Percentiles rank a stretch among this genome's conserved stretches.
phyloP scores from a whole-genome alignment of 208 protist species.

The Chromosphaera perkinsii region DNA sequence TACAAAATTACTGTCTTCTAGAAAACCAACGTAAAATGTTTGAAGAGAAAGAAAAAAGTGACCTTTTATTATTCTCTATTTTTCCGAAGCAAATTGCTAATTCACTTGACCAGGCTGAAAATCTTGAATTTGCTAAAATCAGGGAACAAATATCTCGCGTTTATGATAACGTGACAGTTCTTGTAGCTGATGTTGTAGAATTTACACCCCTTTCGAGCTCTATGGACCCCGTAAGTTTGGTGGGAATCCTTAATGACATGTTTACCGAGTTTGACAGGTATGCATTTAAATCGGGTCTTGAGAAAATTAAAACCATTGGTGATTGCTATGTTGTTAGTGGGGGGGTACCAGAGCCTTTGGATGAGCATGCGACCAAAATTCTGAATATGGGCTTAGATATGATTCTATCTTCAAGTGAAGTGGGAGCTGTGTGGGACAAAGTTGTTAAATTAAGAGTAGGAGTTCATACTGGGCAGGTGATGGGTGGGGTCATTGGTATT shows the following conservation, averaged over 20 bases:
- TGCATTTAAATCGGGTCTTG: conserved; percentile 18
- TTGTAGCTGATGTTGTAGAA: conserved; percentile 1
- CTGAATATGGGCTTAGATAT: neutral
- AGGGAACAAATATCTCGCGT: neutral
- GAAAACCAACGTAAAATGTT: neutral
- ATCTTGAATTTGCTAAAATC: neutral
- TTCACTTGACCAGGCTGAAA: neutral
- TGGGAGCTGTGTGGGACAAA: neutral
- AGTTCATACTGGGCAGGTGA: conserved; percentile 14
- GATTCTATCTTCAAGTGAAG: neutral
- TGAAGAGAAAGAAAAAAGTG: neutral
- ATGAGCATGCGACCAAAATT: neutral
- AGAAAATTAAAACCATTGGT: conserved; percentile 54
- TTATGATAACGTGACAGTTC: neutral
- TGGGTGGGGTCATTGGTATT: conserved; percentile 14
- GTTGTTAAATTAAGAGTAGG: conserved; percentile 2
- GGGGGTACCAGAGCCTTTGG: neutral
- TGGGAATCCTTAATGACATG: conserved; percentile 38
- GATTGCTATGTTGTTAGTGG: conserved; percentile 7
- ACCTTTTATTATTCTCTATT: neutral
- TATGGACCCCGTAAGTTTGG: conserved; percentile 4
- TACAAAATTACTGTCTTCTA: conserved; percentile 4
- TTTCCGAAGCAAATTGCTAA: neutral
- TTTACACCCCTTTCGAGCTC: conserved; percentile 18
- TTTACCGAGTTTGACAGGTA: conserved; percentile 39